Evolutionary conservation across 805 yeast species (phyloP), one percentile per base, ranked within the genome.

Genomic region (Tetrapisispora nanseiensis): DNA sequence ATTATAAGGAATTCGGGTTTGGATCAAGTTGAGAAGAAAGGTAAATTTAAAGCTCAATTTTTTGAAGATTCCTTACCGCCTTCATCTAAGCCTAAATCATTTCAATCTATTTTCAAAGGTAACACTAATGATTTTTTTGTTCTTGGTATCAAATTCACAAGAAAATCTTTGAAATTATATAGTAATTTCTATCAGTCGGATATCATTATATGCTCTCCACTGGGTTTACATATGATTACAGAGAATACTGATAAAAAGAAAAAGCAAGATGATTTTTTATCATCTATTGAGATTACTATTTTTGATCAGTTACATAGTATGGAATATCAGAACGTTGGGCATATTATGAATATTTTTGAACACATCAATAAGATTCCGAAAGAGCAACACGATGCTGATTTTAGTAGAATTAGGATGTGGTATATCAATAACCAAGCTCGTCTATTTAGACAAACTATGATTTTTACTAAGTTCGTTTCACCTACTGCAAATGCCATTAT

Each of bases 241-340:
- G 95, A 86, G 47, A 78, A 78, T 49, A 69, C 71, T 6, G 73
- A 72, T 40, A 69, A 69, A 42, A 67, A 57, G 46, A 76, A 78
- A 55, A 69, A 80, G 44, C 86, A 82, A 50, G 75, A 72, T 43
- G 96, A 89, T 60, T 92, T 87, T 55, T 64, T 92, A 45, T 80
- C 94, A 27, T 87, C 97, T 1, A 85, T 92, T 50, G 98, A 92
- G 61, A 61, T 92, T 3, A 62, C 82, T 39, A 65, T 89, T 16
- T 63, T 86, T 31, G 98, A 92, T 62, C 85, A 84, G 53, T 77
- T 92, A 11, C 87, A 87, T 55, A 84, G 86, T 24, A 70, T 89
- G 49, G 83, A 85, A 56, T 83, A 82, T 83, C 98, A 92, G 63
- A 86, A 89, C 56, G 83, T 97, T 89, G 82, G 82, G 29, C 95